These are phyloP conservation scores for Bryum argenteum DNA, from an alignment of 225 moss, liverwort and hornwort species.

Conservation along the genomic window DNA sequence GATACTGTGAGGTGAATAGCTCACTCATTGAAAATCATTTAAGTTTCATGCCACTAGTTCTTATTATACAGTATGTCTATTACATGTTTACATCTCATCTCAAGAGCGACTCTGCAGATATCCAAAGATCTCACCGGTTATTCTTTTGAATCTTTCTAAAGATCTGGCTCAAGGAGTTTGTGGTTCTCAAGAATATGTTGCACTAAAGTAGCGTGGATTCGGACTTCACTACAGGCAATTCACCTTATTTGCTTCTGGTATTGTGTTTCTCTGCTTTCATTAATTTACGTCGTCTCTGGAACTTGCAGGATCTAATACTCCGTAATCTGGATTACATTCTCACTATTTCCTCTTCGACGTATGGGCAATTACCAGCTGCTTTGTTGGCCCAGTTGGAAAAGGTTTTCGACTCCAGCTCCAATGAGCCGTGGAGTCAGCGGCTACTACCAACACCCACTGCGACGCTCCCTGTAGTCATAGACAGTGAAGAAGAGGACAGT, in stretches of 20 bases:
- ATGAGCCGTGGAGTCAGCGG: slow-evolving; percentile 79
- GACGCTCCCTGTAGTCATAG: slow-evolving; percentile 74
- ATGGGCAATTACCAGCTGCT: slow-evolving; percentile 70
- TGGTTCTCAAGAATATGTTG: slow-evolving; percentile 4
- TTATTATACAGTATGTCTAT: slow-evolving; percentile 9
- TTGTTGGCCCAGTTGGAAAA: slow-evolving; percentile 85
- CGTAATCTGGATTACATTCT: slow-evolving; percentile 90
- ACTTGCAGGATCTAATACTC: slow-evolving; percentile 74
- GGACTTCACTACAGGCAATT: slow-evolving; percentile 11
- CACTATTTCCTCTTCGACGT: slow-evolving; percentile 78
- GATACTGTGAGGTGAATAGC: slow-evolving; percentile 80
- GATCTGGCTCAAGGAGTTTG: slow-evolving; percentile 10
- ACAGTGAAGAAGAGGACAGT: slow-evolving; percentile 85
- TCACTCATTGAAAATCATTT: slow-evolving; percentile 12
- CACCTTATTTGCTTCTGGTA: slow-evolving; percentile 1
- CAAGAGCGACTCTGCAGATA: slow-evolving; percentile 8
- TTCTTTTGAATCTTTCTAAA: background rate
- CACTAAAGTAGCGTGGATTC: background rate
- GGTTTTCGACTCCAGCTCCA: slow-evolving; percentile 72
- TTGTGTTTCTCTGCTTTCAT: slow-evolving; percentile 9
- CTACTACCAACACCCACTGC: slow-evolving; percentile 80
- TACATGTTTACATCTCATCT: slow-evolving; percentile 6
- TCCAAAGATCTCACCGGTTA: background rate
- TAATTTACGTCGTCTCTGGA: slow-evolving; percentile 16
- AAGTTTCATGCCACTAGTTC: slow-evolving; percentile 8